phyloP scores from a whole-genome alignment of 768 basidiomycete species.

The Peribolospora kevripleyi region DNA sequence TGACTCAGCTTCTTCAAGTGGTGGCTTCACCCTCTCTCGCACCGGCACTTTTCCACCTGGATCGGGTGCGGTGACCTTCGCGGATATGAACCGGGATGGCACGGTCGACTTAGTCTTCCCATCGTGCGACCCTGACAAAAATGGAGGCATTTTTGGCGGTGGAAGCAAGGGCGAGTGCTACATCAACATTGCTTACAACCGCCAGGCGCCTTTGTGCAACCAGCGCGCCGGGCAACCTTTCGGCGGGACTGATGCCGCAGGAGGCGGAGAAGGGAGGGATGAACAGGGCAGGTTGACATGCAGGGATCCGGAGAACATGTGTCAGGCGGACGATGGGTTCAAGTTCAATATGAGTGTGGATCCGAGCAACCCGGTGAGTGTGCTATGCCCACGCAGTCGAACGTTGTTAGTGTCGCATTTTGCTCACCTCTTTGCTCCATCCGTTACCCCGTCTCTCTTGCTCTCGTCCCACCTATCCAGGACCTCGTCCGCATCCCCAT shows the following conservation, averaged over 20 bases:
- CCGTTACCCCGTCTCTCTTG: neutral
- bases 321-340: slow-evolving; percentile 55
- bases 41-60: too few relatives aligned
- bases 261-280: slow-evolving; percentile 28
- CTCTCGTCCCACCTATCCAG: slow-evolving; percentile 20
- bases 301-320: slow-evolving; percentile 54
- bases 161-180: slow-evolving; percentile 38
- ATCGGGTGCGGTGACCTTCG: neutral
- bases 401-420: neutral
- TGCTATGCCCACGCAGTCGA: neutral
- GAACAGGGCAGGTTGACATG: slow-evolving; percentile 27
- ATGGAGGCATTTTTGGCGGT: slow-evolving; percentile 31
- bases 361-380: slow-evolving; percentile 29
- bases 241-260: slow-evolving; percentile 7
- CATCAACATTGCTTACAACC: slow-evolving; percentile 81
- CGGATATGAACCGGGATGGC: slow-evolving; percentile 52
- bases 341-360: slow-evolving; percentile 37
- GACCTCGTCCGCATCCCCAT: slow-evolving; percentile 43
- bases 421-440: slow-evolving; percentile 2
- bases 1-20: neutral
- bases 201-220: slow-evolving; percentile 60
- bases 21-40: neutral
- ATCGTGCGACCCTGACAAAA: slow-evolving; percentile 47
- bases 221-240: slow-evolving; percentile 22
- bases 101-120: slow-evolving; percentile 87